Percentiles rank a stretch among this genome's conserved stretches.
Evolutionary conservation across 208 protist genomes (phyloP).

Genomic region (Leishmania martiniquensis): DNA sequence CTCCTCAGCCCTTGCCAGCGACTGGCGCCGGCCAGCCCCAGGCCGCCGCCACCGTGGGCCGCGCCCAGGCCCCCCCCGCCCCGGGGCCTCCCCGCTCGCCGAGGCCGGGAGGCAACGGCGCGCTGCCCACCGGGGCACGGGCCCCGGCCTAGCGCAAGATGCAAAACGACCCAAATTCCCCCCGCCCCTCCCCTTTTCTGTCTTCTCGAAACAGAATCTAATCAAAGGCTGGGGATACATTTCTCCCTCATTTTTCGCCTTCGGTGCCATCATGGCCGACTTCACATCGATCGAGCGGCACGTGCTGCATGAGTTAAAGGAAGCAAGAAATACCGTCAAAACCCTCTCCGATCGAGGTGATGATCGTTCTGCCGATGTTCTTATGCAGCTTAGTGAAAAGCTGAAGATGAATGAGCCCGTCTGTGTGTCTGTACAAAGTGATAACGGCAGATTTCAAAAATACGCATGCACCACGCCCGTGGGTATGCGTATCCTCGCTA

Average conservation of each 20-base stretch:
- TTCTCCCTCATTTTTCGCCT: neutral
- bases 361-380: neutral
- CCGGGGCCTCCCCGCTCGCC: too few relatives aligned
- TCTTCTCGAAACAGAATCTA: neutral
- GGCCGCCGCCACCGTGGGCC: too few relatives aligned
- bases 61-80: too few relatives aligned
- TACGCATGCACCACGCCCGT: slow-evolving; percentile 20
- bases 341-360: neutral
- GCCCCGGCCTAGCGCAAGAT: too few relatives aligned
- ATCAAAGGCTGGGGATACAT: neutral
- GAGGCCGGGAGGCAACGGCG: too few relatives aligned
- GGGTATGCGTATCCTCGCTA: slow-evolving; percentile 9
- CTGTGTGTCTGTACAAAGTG: neutral
- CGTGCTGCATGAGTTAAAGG: neutral
- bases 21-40: too few relatives aligned
- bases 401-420: slow-evolving; percentile 17
- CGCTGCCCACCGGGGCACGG: too few relatives aligned
- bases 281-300: slow-evolving; percentile 1
- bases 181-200: too few relatives aligned
- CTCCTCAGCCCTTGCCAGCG: too few relatives aligned
- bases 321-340: neutral
- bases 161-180: too few relatives aligned
- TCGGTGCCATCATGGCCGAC: neutral
- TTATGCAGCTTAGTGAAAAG: slow-evolving; percentile 9
- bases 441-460: neutral